Percentiles rank a stretch among this genome's conserved stretches.
Conservation (phyloP, 2,329 filamentous ascomycete genomes). For the Thielaviopsis ethacetica region DNA sequence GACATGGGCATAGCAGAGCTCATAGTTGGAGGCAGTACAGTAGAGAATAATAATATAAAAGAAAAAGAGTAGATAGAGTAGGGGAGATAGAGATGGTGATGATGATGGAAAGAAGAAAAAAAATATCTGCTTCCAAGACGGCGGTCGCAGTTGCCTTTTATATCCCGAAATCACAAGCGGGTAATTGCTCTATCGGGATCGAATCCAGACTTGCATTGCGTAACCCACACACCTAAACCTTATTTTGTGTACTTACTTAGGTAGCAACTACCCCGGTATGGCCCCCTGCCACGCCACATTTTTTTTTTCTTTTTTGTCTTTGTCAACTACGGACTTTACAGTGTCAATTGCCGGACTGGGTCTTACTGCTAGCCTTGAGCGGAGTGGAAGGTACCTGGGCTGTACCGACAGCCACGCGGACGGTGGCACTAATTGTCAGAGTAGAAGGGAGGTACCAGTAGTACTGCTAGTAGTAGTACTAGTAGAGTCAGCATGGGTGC, state of each 20-base stretch:
- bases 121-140: neutral
- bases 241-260: neutral
- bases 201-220: neutral
- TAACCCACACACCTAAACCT: neutral
- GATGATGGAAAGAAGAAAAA: neutral
- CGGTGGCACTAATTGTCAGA: neutral
- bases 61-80: neutral
- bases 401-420: neutral
- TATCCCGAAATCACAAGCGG: neutral
- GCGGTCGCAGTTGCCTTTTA: neutral
- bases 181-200: neutral
- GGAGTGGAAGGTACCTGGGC: neutral
- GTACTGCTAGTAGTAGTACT: too few relatives aligned
- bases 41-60: neutral
- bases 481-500: neutral
- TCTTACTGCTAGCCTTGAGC: too few relatives aligned
- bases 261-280: neutral
- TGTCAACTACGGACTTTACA: neutral
- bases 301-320: neutral
- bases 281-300: neutral
- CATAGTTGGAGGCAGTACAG: neutral
- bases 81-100: neutral
- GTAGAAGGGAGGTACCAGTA: neutral
- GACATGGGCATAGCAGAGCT: neutral
- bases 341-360: neutral